Conservation (phyloP, 2,329 filamentous ascomycete genomes). For the Fusarium scirpi region DNA sequence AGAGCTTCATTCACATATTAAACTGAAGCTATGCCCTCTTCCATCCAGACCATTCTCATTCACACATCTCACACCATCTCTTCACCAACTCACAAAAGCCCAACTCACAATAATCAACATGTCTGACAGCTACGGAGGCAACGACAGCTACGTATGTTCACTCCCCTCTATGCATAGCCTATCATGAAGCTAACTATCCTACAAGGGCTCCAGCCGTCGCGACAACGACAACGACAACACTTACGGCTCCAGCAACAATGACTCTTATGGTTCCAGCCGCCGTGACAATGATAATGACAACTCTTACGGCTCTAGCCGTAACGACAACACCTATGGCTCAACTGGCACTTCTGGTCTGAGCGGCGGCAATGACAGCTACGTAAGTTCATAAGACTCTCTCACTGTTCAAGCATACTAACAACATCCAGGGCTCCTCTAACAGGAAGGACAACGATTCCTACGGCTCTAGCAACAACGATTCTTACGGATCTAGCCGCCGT, state of each 20-base stretch:
- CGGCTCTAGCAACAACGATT: constrained; percentile 11
- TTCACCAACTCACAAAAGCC: background rate
- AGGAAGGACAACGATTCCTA: constrained; percentile 1
- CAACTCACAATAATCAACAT: constrained; percentile 49
- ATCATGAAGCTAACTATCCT: constrained; percentile 8
- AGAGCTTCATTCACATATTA: constrained; percentile 38
- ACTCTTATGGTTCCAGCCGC: constrained; percentile 26
- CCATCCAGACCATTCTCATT: background rate
- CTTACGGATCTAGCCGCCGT: constrained; percentile 10
- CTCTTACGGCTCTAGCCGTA: constrained; percentile 13
- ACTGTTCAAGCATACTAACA: background rate
- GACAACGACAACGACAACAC: constrained; percentile 28
- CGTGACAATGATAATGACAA: constrained; percentile 12
- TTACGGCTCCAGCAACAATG: background rate
- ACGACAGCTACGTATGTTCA: constrained; percentile 48
- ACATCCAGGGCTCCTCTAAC: constrained; percentile 9
- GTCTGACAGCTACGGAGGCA: constrained; percentile 61
- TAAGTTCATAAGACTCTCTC: background rate
- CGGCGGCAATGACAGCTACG: constrained; percentile 4
- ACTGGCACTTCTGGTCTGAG: constrained; percentile 1
- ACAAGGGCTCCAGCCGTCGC: constrained; percentile 35
- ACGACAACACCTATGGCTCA: background rate
- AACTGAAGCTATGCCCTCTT: constrained; percentile 33
- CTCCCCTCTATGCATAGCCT: background rate
- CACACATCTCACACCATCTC: constrained; percentile 11